phyloP scores from a whole-genome alignment of 805 yeast genomes.

The Schwanniomyces vanrijiae region DNA sequence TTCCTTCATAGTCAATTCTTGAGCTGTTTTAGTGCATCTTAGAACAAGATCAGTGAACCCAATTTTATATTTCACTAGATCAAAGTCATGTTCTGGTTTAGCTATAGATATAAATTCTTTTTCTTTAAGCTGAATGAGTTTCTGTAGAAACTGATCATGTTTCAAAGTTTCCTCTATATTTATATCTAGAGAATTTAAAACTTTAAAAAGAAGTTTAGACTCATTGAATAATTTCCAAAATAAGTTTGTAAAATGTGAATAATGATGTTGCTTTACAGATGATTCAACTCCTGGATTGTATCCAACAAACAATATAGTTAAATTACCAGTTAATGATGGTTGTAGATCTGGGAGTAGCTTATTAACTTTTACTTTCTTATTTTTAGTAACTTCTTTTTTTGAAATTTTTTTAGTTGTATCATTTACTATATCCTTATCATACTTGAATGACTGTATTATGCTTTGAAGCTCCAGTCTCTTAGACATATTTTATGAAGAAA shows the following conservation, averaged over 20 bases:
- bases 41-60: slow-evolving; percentile 75
- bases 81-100: slow-evolving; percentile 40
- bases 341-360: slow-evolving; percentile 24
- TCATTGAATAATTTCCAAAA: slow-evolving; percentile 68
- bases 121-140: slow-evolving; percentile 10
- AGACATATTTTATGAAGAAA: neutral
- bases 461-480: slow-evolving; percentile 10
- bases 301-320: slow-evolving; percentile 59
- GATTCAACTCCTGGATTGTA: slow-evolving; percentile 72
- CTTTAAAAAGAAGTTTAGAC: slow-evolving; percentile 41
- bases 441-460: slow-evolving; percentile 15
- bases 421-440: slow-evolving; percentile 6
- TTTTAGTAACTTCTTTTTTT: slow-evolving; percentile 2
- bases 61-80: slow-evolving; percentile 42
- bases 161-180: slow-evolving; percentile 3
- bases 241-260: slow-evolving; percentile 66
- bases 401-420: neutral
- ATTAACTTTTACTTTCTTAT: slow-evolving; percentile 1
- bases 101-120: slow-evolving; percentile 7
- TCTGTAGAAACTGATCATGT: slow-evolving; percentile 11
- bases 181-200: slow-evolving; percentile 4
- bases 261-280: slow-evolving; percentile 61
- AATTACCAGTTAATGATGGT: slow-evolving; percentile 28
- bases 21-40: slow-evolving; percentile 60
- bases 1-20: slow-evolving; percentile 52